Base-by-base conservation (phyloP, 2,329 filamentous ascomycete species). In the Coniella lustricola region DNA sequence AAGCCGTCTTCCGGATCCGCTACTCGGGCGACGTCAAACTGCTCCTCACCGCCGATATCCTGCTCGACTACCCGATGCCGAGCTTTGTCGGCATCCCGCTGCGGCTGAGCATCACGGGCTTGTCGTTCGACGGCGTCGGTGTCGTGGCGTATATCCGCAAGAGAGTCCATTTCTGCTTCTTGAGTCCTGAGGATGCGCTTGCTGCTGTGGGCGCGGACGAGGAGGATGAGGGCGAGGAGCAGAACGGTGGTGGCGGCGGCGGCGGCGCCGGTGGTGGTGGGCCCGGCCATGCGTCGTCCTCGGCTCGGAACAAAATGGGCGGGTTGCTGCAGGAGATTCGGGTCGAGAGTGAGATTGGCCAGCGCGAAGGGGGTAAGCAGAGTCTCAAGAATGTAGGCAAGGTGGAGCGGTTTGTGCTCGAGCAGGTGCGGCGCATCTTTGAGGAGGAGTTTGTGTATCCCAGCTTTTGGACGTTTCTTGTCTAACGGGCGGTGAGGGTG, bases 361-460 rank as follows among this genome's bases (percentile, higher is more conserved):
- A 93, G 64, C 82, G 90, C 56, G 90, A 94, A 60, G 84, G 86
- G 52, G 88, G 89, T 21, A 95, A 93, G 69, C 91, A 96, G 70
- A 93, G 91, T 40, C 71, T 98, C 52, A 97, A 96, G 75, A 98
- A 98, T 64, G 91, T 98, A 43, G 91, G 93, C 51, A 98, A 98
- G 74, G 93, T 98, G 50, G 93, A 98, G 71, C 86, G 89, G 60
- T 98, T 98, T 65, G 89, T 98, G 49, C 75, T 98, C 51, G 91
- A 97, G 65, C 91, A 97, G 68, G 93, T 98, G 54, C 82, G 91
- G 63, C 81, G 90, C 61, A 97, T 98, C 59, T 97, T 98, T 61
- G 93, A 98, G 68, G 93, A 97, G 63, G 93, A 98, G 66, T 93
- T 97, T 69, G 90, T 97, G 54, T 97, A 95, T 69, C 93, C 93